Base-by-base conservation (phyloP, 2,329 filamentous ascomycete species). In the Clarireedia hainanense region DNA sequence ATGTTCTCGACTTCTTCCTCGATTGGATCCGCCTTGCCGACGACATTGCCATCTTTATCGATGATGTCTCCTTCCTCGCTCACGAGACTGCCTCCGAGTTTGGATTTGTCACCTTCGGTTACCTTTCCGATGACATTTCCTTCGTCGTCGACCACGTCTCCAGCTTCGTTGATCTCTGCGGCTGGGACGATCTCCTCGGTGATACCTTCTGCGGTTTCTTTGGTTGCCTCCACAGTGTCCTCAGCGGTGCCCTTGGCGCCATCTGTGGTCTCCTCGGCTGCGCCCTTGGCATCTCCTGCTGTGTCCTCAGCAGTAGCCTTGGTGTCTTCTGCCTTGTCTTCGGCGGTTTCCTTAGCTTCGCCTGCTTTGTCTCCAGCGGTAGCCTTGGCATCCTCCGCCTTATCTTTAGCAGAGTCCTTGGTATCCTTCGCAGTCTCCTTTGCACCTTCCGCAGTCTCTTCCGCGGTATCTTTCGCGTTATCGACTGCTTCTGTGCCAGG, bases 21-120 rank as follows among this genome's bases (percentile, higher is more conserved):
- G 3, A 54, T 45, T 14, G 36, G 47, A 47, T 53, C 57, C 10
- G 61, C 61, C 20, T 58, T 58, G 17, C 74, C 75, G 46, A 77
- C 73, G 15, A 75, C 67, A 56, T 75, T 75, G 9, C 75, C 76
- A 49, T 81, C 77, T 30, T 78, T 75, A 66, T 81, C 78, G 36
- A 81, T 70, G 10, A 81, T 75, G 59, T 80, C 76, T n/a, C 79
- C 79, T 52, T 78, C 74, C 55, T 56, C 74, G 7, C 49, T 55
- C 15, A 55, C 52, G 6, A 55, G 42, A 15, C 52, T 55, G 34
- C 30, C 52, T 7, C 27, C 37, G 40, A 89, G 77, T 52, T 79
- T 76, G 67, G 80, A 79, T 40, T 80, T 67, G 55, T 85, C 80
- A 9, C 86, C 85, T 66, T 88, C 84, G 20, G 87, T 70, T 0